Base-by-base conservation (phyloP, 768 basidiomycete species). In the Mycena polygramma region DNA sequence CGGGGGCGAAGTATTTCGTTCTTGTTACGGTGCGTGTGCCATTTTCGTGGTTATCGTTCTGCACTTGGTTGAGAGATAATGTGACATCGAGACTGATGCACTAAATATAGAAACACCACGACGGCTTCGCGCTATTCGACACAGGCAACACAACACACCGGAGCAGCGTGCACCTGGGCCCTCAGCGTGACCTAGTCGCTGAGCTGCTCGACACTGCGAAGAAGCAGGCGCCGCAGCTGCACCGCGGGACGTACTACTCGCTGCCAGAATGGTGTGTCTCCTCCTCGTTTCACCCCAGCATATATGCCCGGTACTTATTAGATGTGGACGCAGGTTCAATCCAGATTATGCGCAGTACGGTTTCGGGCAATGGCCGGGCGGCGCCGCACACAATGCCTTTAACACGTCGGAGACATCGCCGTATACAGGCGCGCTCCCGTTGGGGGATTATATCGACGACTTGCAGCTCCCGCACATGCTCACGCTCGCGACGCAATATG, bases 101-200 rank as follows among this genome's bases (percentile, higher is more conserved):
- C n/a, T n/a, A n/a, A n/a, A n/a, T n/a, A 22, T n/a, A 87, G 84
- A 90, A 89, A 84, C 89, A 91, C 66, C 89, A 91, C 66, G 89
- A 91, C 64, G 90, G 89, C 0, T 89, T 86, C 67, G 79, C 81
- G 4, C 73, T 90, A 0, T 90, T 90, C 46, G 88, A 91, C 69
- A 87, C 90, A 37, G 81, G 81, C 55, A 81, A 88, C 59, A 87
- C 88, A 6, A 87, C 87, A 0, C 81, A 89, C 69, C 77, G 89
- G 57, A 87, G 81, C 51, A 86, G 85, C 36, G 81, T 87, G 8
- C 64, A 85, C 52, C 80, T 89, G 14, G 82, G 85, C 0, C 89
- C 89, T 0, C 79, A 86, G 68, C 83, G 86, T 13, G 86, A 90
- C 74, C 82, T 90, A 39, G 67, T 90, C n/a, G 76, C 79, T 26